These are phyloP conservation scores for Lachnellula suecica DNA, from an alignment of 2,329 filamentous ascomycete species.

Conservation along the genomic window DNA sequence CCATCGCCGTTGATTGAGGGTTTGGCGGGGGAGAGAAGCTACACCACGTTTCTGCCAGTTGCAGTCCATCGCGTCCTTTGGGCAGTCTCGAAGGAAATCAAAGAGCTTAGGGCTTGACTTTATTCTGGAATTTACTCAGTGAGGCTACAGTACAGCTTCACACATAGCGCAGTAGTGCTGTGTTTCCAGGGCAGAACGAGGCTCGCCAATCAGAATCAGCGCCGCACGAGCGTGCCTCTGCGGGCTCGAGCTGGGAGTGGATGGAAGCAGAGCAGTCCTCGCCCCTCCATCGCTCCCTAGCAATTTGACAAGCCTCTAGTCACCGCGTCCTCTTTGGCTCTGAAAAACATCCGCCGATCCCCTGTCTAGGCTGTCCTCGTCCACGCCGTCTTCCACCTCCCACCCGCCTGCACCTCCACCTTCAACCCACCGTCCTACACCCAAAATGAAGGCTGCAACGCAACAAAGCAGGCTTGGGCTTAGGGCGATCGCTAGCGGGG, in stretches of 20 bases:
- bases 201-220: no score
- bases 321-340: slow-evolving; percentile 21
- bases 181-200: no score
- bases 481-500: not conserved
- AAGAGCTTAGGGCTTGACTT: no score
- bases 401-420: not conserved
- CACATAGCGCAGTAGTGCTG: no score
- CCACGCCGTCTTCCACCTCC: slow-evolving; percentile 1
- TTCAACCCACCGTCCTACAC: not conserved
- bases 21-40: no score
- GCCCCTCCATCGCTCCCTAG: slow-evolving; percentile 2
- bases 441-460: not conserved
- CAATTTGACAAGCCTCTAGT: slow-evolving; percentile 23
- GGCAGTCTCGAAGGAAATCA: no score
- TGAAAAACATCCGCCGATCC: slow-evolving; percentile 11
- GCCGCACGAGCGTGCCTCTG: no score
- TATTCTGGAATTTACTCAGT: no score
- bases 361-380: not conserved
- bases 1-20: not conserved
- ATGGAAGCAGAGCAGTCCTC: not conserved
- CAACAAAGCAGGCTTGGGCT: not conserved
- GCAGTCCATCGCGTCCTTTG: no score
- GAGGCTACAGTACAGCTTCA: no score
- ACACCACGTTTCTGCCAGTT: no score
- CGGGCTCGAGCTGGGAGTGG: not conserved